phyloP scores from a whole-genome alignment of 768 basidiomycete genomes.

The Leccinum ochraceum region DNA sequence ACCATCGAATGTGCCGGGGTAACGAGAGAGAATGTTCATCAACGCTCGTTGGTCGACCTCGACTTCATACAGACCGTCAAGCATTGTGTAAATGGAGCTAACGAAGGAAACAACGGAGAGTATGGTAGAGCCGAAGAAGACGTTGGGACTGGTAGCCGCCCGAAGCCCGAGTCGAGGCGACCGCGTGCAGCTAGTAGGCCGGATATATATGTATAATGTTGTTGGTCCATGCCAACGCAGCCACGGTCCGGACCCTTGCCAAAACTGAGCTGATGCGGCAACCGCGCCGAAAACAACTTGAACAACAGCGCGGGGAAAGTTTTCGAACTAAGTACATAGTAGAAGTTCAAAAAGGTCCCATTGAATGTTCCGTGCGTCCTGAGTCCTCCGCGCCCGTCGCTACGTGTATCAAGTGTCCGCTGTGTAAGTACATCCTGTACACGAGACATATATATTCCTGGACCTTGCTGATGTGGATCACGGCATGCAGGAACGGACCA shows the following conservation, averaged over 20 bases:
- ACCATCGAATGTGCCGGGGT: slow-evolving; percentile 18
- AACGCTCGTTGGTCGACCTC: slow-evolving; percentile 19
- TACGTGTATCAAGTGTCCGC: not conserved
- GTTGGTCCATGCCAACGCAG: slow-evolving; percentile 1
- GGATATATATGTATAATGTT: not conserved
- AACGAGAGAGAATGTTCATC: slow-evolving; percentile 20
- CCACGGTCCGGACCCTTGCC: not conserved
- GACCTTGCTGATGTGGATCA: not conserved
- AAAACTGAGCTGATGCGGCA: not conserved
- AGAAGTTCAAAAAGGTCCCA: too few species aligned
- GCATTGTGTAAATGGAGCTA: not conserved
- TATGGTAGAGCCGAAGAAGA: not conserved
- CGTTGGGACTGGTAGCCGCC: not conserved
- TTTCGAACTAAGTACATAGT: too few species aligned
- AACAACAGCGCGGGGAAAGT: too few species aligned
- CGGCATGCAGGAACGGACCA: not conserved
- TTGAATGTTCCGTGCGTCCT: too few species aligned
- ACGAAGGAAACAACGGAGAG: not conserved
- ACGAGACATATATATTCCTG: not conserved
- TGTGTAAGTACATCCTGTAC: not conserved
- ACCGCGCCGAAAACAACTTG: not conserved
- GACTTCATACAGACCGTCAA: slow-evolving; percentile 10
- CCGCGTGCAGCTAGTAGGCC: not conserved
- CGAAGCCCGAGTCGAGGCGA: not conserved
- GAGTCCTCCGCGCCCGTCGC: too few species aligned